Base-by-base conservation (phyloP, 371 early-diverging fungal species). In the Batrachochytrium dendrobatidis region DNA sequence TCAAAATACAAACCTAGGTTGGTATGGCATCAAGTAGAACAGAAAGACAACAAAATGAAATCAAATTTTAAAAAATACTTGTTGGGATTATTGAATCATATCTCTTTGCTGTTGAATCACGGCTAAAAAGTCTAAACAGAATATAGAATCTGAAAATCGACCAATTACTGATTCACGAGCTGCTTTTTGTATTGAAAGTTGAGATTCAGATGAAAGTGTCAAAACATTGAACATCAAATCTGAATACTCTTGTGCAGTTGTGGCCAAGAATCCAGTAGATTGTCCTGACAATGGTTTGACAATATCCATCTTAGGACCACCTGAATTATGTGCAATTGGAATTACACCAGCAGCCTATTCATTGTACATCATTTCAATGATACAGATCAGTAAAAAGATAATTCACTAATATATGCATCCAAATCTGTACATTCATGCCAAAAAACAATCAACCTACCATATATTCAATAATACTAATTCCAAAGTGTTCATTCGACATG, bases 401-500 rank as follows among this genome's bases (percentile, higher is more conserved):
- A 29, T 49, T 12, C 12, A 22, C 15, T 8, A 52, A 60, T 26
- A 17, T 20, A 12, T 18, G 30, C 39, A 24, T 6, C 22, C 6
- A 45, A 49, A 26, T n/a, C 17, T n/a, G 17, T n/a, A 8, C 29
- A 24, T n/a, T 24, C 39, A n/a, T 49, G n/a, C 18, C 7, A n/a
- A 48, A 59, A 10, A 28, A 20, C 28, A 22, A 30, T 10, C 5
- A 10, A 44, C 65, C 39, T 75, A 89, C 87, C 95, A 95, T 93
- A 61, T 92, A 94, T 72, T 98, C 98, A 1, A 98, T 91, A 39
- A 96, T 83, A 25, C 90, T 86, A 63, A 98, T 98, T 18, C 98
- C 98, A 76, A 98, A 98, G 67, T 98, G 98, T 66, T 98, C 98
- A 63, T 95, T 87, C 72, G 80, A 76, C 98, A 98, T 98, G 17